A percentile compares a stretch with the other conserved stretches of the same genome.
Conservation (phyloP, 352 stramenopile genomes). For the Phytophthora vignae region DNA sequence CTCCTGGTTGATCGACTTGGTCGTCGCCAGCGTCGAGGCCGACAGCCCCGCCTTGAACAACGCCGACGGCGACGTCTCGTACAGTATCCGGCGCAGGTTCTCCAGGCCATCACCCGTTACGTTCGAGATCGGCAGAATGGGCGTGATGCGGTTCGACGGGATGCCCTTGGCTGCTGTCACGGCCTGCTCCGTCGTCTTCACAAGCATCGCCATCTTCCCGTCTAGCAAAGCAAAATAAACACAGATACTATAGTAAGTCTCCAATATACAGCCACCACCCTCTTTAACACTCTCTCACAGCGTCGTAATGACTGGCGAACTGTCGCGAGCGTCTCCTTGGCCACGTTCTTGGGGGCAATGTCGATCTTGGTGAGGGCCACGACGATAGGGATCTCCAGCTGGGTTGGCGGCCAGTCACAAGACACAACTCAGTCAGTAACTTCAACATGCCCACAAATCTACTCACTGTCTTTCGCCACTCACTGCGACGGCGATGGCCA, state of each 20-base stretch:
- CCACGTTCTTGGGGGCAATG: slow-evolving; percentile 93
- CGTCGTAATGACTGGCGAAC: slow-evolving; percentile 89
- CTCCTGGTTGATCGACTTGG: slow-evolving; percentile 66
- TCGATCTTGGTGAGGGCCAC: slow-evolving; percentile 96
- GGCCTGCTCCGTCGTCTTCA: slow-evolving; percentile 90
- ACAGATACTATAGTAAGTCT: slow-evolving; percentile 3
- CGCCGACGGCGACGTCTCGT: slow-evolving; percentile 66
- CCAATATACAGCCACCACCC: background rate
- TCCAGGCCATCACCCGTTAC: slow-evolving; percentile 95
- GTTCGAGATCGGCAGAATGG: slow-evolving; percentile 97
- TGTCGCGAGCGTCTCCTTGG: slow-evolving; percentile 92
- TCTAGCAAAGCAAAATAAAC: slow-evolving; percentile 43
- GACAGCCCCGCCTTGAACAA: slow-evolving; percentile 81
- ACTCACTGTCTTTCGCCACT: slow-evolving; percentile 5
- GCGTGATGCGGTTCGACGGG: slow-evolving; percentile 93
- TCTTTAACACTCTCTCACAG: slow-evolving; percentile 46
- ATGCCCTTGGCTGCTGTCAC: slow-evolving; percentile 90
- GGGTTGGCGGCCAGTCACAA: background rate
- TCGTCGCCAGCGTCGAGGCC: slow-evolving; percentile 61
- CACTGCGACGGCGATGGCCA: slow-evolving; percentile 92
- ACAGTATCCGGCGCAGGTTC: slow-evolving; percentile 82
- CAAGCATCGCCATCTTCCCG: slow-evolving; percentile 94
- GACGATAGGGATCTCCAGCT: slow-evolving; percentile 93
- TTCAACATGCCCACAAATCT: background rate
- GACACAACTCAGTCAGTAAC: background rate